Evolutionary conservation across 1,139 yeast species (phyloP).

Genomic region (Blastobotrys illinoisensis): DNA sequence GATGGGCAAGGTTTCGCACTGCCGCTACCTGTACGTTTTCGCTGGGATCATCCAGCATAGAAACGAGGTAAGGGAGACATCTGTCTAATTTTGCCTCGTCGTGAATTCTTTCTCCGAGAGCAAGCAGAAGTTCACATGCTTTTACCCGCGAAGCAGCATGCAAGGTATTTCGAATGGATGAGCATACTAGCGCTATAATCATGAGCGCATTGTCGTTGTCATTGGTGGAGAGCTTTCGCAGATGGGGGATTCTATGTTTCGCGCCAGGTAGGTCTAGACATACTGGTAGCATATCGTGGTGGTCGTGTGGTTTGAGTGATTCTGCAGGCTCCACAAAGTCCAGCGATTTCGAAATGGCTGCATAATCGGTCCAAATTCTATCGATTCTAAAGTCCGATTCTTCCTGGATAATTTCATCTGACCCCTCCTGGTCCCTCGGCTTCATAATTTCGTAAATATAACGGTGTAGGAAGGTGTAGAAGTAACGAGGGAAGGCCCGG

Average conservation of each 20-base stretch:
- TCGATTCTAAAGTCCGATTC: constrained; percentile 58
- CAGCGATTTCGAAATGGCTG: constrained; percentile 45
- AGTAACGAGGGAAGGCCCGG: constrained; percentile 61
- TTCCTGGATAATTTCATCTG: constrained; percentile 25
- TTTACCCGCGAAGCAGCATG: constrained; percentile 58
- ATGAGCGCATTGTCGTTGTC: constrained; percentile 53
- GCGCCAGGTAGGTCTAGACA: constrained; percentile 49
- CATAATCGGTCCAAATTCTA: constrained; percentile 53
- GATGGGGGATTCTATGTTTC: constrained; percentile 23
- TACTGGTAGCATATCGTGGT: constrained; percentile 32
- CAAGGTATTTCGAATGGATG: constrained; percentile 60
- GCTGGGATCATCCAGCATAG: constrained; percentile 48
- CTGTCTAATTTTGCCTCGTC: constrained; percentile 87
- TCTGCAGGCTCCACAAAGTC: constrained; percentile 37
- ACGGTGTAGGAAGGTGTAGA: constrained; percentile 64
- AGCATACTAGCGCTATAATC: constrained; percentile 55
- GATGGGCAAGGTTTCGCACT: constrained; percentile 40
- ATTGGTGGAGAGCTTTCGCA: constrained; percentile 23
- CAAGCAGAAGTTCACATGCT: constrained; percentile 72
- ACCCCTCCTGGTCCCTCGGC: constrained; percentile 14
- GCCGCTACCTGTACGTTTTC: constrained; percentile 52
- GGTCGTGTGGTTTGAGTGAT: neutral
- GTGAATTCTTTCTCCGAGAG: constrained; percentile 66
- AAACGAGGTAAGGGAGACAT: constrained; percentile 70
- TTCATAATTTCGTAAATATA: constrained; percentile 49